These are phyloP conservation scores for Solanum hybrid DNA, from an alignment of 305 asterid species.

Conservation along the genomic window DNA sequence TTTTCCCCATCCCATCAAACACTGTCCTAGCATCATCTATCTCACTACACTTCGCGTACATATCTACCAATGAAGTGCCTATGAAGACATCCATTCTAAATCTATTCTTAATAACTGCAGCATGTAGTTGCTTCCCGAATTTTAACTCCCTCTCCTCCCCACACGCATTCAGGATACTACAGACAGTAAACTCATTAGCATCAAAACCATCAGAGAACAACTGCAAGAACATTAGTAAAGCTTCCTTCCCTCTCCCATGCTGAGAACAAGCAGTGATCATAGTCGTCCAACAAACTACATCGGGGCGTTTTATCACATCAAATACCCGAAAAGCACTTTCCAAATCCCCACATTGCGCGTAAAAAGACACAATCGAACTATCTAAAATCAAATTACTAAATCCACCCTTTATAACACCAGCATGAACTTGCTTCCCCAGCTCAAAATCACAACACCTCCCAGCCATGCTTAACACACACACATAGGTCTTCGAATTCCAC, in stretches of 20 bases:
- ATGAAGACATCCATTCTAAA: conserved; percentile 51
- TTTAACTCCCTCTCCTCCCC: conserved; percentile 58
- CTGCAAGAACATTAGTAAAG: conserved; percentile 36
- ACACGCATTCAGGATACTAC: conserved; percentile 67
- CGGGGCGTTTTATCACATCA: conserved; percentile 40
- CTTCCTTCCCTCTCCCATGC: conserved; percentile 40
- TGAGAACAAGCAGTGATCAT: conserved; percentile 79
- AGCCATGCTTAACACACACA: conserved; percentile 53
- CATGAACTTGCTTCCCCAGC: conserved; percentile 76
- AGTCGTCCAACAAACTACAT: conserved; percentile 79
- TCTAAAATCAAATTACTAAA: conserved; percentile 50
- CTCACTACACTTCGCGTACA: conserved; percentile 70
- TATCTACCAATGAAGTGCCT: conserved; percentile 65
- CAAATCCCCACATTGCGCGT: conserved; percentile 58
- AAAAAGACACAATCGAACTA: conserved; percentile 54
- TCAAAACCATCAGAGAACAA: conserved; percentile 58
- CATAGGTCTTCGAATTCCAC: conserved; percentile 64
- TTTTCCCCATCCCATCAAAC: conserved; percentile 59
- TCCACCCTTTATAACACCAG: conserved; percentile 39
- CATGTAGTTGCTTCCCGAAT: conserved; percentile 65
- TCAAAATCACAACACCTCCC: conserved; percentile 35
- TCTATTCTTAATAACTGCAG: conserved; percentile 41
- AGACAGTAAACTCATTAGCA: conserved; percentile 66
- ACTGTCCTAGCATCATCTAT: conserved; percentile 43
- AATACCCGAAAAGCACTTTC: conserved; percentile 45